Conservation (phyloP, 2,329 filamentous ascomycete species). For the Clonostachys byssicola region DNA sequence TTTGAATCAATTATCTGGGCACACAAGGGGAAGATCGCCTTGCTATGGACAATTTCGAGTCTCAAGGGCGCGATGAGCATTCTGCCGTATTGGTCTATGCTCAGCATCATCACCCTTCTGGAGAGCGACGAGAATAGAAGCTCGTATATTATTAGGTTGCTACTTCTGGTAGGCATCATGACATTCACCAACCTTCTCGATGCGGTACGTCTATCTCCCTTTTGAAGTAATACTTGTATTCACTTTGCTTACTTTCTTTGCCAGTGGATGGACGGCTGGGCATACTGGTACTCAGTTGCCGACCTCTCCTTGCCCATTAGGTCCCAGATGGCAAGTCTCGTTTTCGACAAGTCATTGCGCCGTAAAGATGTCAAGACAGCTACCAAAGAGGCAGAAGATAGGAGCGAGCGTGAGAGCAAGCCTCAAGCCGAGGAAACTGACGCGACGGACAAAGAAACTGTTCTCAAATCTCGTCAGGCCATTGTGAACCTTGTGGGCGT, state of each 20-base stretch:
- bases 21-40: slow-evolving; percentile 48
- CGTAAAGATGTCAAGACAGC: slow-evolving; percentile 72
- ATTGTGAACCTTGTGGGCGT: slow-evolving; percentile 78
- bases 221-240: background rate
- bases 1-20: slow-evolving; percentile 56
- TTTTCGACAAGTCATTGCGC: slow-evolving; percentile 74
- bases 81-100: slow-evolving; percentile 65
- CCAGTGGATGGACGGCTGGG: slow-evolving; percentile 58
- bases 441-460: slow-evolving; percentile 20
- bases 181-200: slow-evolving; percentile 54
- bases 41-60: slow-evolving; percentile 56
- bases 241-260: background rate
- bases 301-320: slow-evolving; percentile 63
- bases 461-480: slow-evolving; percentile 53
- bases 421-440: slow-evolving; percentile 35
- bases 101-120: slow-evolving; percentile 60
- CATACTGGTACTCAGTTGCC: slow-evolving; percentile 63
- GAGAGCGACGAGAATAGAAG: slow-evolving; percentile 47
- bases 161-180: slow-evolving; percentile 65
- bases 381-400: slow-evolving; percentile 20
- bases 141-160: slow-evolving; percentile 47
- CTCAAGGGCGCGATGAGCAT: slow-evolving; percentile 57
- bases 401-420: slow-evolving; percentile 37
- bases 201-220: slow-evolving; percentile 23
- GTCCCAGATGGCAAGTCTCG: slow-evolving; percentile 64